Base-by-base conservation (phyloP, 2,329 filamentous ascomycete species). In the Hymenoscyphus fraxineus region DNA sequence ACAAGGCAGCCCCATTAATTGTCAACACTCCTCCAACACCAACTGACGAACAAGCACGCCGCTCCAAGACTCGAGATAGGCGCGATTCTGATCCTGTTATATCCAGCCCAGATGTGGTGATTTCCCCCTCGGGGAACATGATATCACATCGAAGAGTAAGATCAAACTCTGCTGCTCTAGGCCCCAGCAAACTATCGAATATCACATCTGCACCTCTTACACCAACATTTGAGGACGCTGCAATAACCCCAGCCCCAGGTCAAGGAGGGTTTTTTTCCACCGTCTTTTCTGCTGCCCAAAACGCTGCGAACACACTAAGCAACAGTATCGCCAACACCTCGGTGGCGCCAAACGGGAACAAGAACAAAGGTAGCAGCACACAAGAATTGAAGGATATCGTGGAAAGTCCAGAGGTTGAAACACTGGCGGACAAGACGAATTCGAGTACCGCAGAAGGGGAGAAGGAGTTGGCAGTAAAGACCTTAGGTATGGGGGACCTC, bases 261-360 rank as follows among this genome's bases (percentile, higher is more conserved):
- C 83, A 85, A 62, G 81, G 84, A 44, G 88, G 93, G 0, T 98
- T 99, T 80, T 98, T 99, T 78, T 96, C 92, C 4, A 93, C 91
- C 32, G 91, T 99, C 74, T 87, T 99, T 68, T 94, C 92, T 51
- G 94, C 90, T 57, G 95, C 95, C 19, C 94, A 98, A 77, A 97
- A 90, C 83, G 94, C 94, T 55, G 93, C 93, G 15, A 92, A 81
- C 68, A 88, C 86, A 19, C 76, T 93, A 4, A 92, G 84, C 70
- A 91, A 85, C 68, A 92, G 88, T 58, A 88, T 97, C 58, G 85
- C 86, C 59, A 93, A 87, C 74, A 84, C 83, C 3, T 81, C 82
- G 38, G 81, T 86, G 61, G 78, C 81, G 7, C 83, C 84, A n/a
- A 79, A 79, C n/a, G 77, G 78, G 60, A 80, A 80, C 70, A 80